phyloP scores from a whole-genome alignment of 768 basidiomycete genomes.

The Lyophyllum shimeji region DNA sequence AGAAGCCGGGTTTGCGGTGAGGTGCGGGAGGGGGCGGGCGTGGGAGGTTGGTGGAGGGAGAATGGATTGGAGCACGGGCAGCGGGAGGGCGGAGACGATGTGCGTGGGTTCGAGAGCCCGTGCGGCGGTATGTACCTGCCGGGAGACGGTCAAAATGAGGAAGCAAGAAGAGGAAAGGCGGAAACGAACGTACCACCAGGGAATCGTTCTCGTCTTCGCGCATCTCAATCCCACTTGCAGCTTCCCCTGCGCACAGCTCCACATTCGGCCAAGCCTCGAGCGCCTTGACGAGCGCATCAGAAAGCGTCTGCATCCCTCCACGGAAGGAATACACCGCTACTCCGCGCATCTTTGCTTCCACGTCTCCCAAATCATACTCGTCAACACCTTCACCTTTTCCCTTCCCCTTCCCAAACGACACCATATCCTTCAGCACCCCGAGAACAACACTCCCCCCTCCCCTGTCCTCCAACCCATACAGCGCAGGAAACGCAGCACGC shows the following conservation, averaged over 20 bases:
- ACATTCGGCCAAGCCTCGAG: constrained; percentile 57
- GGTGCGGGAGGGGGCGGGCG: constrained; percentile 50
- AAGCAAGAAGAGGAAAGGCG: constrained; percentile 2
- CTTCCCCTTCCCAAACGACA: constrained; percentile 13
- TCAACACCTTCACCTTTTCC: constrained; percentile 7
- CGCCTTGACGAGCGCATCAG: constrained; percentile 48
- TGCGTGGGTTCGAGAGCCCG: constrained; percentile 48
- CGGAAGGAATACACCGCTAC: constrained; percentile 80
- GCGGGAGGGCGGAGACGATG: constrained; percentile 75
- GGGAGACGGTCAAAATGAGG: not conserved
- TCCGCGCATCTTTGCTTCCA: constrained; percentile 47
- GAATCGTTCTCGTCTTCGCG: constrained; percentile 25
- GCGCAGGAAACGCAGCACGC: constrained; percentile 69
- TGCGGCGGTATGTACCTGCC: constrained; percentile 6
- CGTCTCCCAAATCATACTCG: constrained; percentile 50
- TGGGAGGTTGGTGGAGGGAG: constrained; percentile 30
- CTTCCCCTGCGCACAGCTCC: constrained; percentile 45
- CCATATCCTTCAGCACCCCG: constrained; percentile 44
- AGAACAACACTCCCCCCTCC: constrained; percentile 70
- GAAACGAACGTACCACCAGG: constrained; percentile 45
- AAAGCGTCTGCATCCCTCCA: constrained; percentile 72
- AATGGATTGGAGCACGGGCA: constrained; percentile 48
- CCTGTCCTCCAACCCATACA: constrained; percentile 69
- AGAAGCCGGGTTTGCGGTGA: constrained; percentile 68
- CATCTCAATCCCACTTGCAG: constrained; percentile 34